phyloP scores from a whole-genome alignment of 2,329 filamentous ascomycete species.

The Cytospora leucostoma region DNA sequence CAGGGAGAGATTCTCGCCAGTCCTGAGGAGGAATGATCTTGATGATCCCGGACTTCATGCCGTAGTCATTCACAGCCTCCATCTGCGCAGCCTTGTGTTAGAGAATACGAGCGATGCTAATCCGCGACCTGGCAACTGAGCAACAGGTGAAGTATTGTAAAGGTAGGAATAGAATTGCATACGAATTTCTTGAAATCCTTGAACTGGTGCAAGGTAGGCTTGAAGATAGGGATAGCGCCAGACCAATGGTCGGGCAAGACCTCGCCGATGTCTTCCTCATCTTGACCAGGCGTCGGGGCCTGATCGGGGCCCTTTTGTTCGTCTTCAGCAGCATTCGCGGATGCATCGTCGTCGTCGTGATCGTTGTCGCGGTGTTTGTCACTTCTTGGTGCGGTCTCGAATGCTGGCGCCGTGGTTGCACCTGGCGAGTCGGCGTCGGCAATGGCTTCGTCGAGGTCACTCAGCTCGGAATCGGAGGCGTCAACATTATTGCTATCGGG shows the following conservation, averaged over 20 bases:
- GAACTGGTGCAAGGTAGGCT: conserved; percentile 93
- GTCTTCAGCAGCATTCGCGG: not conserved
- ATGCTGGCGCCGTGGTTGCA: conserved; percentile 28
- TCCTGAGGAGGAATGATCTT: conserved; percentile 93
- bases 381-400: conserved; percentile 17
- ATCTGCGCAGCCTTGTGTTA: conserved; percentile 50
- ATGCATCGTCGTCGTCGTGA: conserved; percentile 23
- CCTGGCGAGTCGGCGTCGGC: conserved; percentile 39
- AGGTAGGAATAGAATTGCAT: conserved; percentile 37
- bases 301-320: conserved; percentile 28
- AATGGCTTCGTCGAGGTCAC: conserved; percentile 61
- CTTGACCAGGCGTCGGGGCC: conserved; percentile 31
- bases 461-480: conserved; percentile 61
- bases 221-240: conserved; percentile 90
- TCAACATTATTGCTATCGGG: conserved; percentile 66
- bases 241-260: conserved; percentile 87
- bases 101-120: conserved; percentile 20
- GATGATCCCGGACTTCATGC: conserved; percentile 96
- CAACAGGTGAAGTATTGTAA: not conserved
- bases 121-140: conserved; percentile 8
- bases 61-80: conserved; percentile 86
- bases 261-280: conserved; percentile 66
- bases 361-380: not conserved
- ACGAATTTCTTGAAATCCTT: conserved; percentile 91
- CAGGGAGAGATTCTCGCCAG: conserved; percentile 82